phyloP scores from a whole-genome alignment of 352 stramenopile species.

The Pythium monospermum region DNA sequence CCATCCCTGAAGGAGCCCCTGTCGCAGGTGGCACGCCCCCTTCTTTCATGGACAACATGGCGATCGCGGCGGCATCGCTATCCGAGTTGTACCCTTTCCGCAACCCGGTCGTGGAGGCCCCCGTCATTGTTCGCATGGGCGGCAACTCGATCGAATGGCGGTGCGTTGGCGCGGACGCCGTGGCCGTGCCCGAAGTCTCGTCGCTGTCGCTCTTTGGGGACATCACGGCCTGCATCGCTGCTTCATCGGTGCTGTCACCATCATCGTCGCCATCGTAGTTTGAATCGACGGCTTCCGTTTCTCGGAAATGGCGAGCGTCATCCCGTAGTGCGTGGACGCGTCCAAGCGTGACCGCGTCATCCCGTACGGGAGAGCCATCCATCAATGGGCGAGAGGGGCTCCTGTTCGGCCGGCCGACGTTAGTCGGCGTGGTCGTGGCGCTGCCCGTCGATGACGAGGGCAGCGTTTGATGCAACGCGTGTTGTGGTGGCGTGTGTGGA shows the following conservation, averaged over 20 bases:
- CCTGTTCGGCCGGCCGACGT: too few relatives aligned
- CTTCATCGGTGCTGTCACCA: constrained; percentile 24
- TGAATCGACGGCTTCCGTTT: constrained; percentile 59
- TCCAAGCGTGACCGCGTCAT: constrained; percentile 63
- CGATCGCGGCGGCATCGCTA: constrained; percentile 65
- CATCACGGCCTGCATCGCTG: constrained; percentile 3
- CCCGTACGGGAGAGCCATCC: constrained; percentile 29
- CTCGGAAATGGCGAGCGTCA: constrained; percentile 62
- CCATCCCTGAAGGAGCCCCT: not conserved
- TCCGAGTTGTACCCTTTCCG: constrained; percentile 56
- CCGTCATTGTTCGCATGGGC: not conserved
- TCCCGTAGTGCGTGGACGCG: constrained; percentile 71
- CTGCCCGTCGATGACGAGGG: too few relatives aligned
- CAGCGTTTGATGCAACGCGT: too few relatives aligned
- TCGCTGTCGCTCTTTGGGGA: constrained; percentile 10
- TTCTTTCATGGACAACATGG: constrained; percentile 81
- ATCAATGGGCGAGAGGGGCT: too few relatives aligned
- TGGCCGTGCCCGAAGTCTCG: not conserved
- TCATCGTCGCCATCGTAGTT: constrained; percentile 41
- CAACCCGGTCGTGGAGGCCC: constrained; percentile 4
- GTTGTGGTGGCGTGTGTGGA: too few relatives aligned
- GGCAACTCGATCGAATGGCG: constrained; percentile 5
- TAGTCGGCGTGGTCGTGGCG: too few relatives aligned
- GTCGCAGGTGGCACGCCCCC: constrained; percentile 4
- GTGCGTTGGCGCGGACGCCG: not conserved